Evolutionary conservation across 1,139 yeast genomes (phyloP).

Genomic region (Casaregolazyma suthepensis): DNA sequence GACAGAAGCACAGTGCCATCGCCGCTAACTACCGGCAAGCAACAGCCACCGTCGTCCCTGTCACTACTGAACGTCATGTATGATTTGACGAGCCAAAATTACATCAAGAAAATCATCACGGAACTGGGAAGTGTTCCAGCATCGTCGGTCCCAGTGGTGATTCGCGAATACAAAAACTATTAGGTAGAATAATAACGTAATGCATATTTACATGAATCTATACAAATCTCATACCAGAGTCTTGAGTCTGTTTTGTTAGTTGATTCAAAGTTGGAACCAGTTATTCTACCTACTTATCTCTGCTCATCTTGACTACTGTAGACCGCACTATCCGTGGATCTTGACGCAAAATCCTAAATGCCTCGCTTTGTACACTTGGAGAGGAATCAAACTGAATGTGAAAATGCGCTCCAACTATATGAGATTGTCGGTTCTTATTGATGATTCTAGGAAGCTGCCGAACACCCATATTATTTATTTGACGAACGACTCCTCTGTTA

Average conservation of each 20-base stretch:
- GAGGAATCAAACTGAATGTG: conserved; percentile 82
- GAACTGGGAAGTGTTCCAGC: conserved; percentile 97
- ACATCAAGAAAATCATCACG: conserved; percentile 89
- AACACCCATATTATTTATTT: conserved; percentile 72
- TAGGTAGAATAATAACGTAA: conserved; percentile 17
- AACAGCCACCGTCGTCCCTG: conserved; percentile 43
- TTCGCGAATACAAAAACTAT: conserved; percentile 78
- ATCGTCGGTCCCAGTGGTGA: conserved; percentile 91
- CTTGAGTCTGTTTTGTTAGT: neutral
- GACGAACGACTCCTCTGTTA: conserved; percentile 89
- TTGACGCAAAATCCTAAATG: conserved; percentile 67
- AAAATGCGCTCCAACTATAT: conserved; percentile 86
- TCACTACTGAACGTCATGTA: conserved; percentile 81
- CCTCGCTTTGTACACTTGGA: conserved; percentile 78
- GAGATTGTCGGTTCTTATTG: conserved; percentile 81
- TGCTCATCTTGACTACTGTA: conserved; percentile 62
- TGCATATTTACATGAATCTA: neutral
- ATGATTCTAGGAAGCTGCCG: conserved; percentile 73
- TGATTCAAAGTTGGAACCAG: neutral
- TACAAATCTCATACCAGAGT: neutral
- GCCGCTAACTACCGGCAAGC: conserved; percentile 57
- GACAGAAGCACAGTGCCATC: conserved; percentile 16
- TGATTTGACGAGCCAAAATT: conserved; percentile 91
- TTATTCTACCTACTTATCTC: conserved; percentile 32
- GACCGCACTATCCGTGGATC: conserved; percentile 91